Conservation (phyloP, 306 rosid genomes). For the Prunus persica region DNA sequence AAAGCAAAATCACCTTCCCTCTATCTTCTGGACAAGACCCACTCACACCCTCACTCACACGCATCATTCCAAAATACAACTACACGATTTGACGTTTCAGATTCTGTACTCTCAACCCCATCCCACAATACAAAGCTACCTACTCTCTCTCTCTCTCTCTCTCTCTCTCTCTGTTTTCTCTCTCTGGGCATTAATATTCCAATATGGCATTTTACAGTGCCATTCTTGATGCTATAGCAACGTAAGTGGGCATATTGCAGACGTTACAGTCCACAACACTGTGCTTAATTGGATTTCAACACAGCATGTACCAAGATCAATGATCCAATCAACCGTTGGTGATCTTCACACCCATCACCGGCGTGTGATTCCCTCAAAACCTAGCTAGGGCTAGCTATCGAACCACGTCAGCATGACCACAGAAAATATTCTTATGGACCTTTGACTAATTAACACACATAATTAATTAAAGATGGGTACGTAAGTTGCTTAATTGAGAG, state of each 20-base stretch:
- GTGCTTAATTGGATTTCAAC: neutral
- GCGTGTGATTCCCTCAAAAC: neutral
- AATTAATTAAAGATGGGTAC: neutral
- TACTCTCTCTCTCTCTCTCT: neutral
- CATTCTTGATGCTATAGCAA: neutral
- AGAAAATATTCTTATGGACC: neutral
- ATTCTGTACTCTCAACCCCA: constrained; percentile 57
- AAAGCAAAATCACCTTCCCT: neutral
- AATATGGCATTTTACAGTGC: neutral
- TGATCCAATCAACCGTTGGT: neutral
- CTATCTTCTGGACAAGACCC: constrained; percentile 28
- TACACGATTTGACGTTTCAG: constrained; percentile 88
- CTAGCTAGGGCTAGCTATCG: neutral
- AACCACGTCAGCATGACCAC: constrained; percentile 18
- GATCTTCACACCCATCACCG: neutral
- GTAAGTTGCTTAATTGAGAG: neutral
- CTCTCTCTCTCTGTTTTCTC: neutral
- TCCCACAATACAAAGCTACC: constrained; percentile 32
- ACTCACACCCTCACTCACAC: constrained; percentile 29
- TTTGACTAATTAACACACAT: neutral
- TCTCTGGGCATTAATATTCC: neutral
- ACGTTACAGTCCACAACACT: neutral
- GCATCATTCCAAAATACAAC: constrained; percentile 49
- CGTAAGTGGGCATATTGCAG: neutral
- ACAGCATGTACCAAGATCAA: neutral